Evolutionary conservation across 2,329 filamentous ascomycete genomes (phyloP), one percentile per base, ranked within the genome.

Genomic region (Zymoseptoria ardabiliae): DNA sequence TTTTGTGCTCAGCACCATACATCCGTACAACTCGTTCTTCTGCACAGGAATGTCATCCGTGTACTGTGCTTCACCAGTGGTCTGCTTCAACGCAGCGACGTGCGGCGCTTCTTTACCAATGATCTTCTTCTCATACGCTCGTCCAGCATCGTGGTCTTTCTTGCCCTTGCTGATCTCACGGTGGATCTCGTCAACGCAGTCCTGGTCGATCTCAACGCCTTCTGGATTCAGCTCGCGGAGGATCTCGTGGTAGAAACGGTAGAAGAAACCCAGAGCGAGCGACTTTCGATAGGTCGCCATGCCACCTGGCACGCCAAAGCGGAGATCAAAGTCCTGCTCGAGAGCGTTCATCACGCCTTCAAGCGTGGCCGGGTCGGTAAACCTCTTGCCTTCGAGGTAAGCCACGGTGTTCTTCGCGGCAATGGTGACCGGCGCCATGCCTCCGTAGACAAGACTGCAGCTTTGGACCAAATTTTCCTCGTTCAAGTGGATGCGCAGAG

Each of bases 241-340:
- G 0, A 93, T 82, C 62, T 97, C 93, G 69, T 97, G 90, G 71
- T 96, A 97, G 75, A 97, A 99, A 48, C 91, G 87, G 75, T 97
- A 97, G 76, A 97, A 97, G 80, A 99, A 96, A 2, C 92, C 87
- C 56, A 97, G 79, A 0, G 94, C 93, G 8, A 99, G 78, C 0
- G 91, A 90, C 72, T 94, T 96, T 25, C 94, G 82, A 71, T 97
- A 99, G 1, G 91, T 96, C 0, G 94, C 93, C 94, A 99, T 99
- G 45, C 94, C 94, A 65, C 94, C 94, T 0, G 93, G 94, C 0
- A 99, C 94, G 56, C 91, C 87, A 68, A 96, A 97, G 4, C 84
- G 81, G 28, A 99, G 80, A 71, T 95, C 85, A 69, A 99, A 99
- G 70, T 97, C 94, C 55, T 84, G 80, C 63, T 91, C 92, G n/a